Evolutionary conservation across 1,284 basidiomycete species (phyloP).

Genomic region (Grifola frondosa): DNA sequence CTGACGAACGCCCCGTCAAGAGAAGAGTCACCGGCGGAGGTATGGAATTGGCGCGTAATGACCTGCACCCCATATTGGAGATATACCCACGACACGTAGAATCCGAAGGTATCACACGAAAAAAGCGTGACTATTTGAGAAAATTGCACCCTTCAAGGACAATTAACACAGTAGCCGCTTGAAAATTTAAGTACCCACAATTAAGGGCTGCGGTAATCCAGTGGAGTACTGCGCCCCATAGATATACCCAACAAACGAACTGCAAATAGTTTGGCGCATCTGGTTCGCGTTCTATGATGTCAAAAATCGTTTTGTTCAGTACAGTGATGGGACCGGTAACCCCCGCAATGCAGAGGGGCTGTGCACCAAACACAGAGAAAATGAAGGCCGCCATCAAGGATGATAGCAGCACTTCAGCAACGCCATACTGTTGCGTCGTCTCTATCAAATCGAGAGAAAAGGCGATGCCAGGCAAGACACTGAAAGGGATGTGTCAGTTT

Average conservation of each 20-base stretch:
- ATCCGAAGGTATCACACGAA: constrained; percentile 93
- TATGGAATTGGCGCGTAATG: constrained; percentile 68
- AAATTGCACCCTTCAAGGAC: constrained; percentile 70
- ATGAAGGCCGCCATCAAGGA: constrained; percentile 90
- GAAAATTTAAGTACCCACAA: constrained; percentile 44
- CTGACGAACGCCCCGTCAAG: constrained; percentile 64
- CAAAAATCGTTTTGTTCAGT: constrained; percentile 88
- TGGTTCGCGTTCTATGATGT: constrained; percentile 61
- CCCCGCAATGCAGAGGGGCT: constrained; percentile 91
- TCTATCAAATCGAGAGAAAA: constrained; percentile 94
- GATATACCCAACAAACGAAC: constrained; percentile 89
- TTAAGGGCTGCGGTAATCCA: constrained; percentile 87
- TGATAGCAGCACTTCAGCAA: constrained; percentile 80
- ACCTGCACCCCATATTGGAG: constrained; percentile 89
- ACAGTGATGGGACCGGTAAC: constrained; percentile 92
- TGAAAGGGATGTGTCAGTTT: constrained; percentile 28
- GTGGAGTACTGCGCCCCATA: constrained; percentile 93
- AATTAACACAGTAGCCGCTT: constrained; percentile 4
- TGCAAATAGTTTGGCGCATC: constrained; percentile 77
- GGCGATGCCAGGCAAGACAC: constrained; percentile 87
- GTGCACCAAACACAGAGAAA: constrained; percentile 88
- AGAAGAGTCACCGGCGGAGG: constrained; percentile 11
- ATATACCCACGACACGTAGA: constrained; percentile 87
- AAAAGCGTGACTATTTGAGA: constrained; percentile 87
- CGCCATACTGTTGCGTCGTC: constrained; percentile 87